Conservation (phyloP, 164 flowering plant genomes). For the Magnolia changhungtana region DNA sequence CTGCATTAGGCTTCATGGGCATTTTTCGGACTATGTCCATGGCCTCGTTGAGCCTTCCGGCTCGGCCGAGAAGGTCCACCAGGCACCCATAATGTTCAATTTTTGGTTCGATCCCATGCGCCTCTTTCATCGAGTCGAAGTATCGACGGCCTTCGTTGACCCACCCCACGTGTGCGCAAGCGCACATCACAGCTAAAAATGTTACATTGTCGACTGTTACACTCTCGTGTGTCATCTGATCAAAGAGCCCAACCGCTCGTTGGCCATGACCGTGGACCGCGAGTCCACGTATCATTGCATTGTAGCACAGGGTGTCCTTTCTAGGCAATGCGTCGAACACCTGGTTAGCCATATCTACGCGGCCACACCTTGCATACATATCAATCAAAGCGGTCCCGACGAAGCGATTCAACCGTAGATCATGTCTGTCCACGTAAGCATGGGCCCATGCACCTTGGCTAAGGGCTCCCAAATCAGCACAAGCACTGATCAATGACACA, state of each 20-base stretch:
- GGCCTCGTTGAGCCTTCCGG: slow-evolving; percentile 50
- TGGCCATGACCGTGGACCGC: slow-evolving; percentile 50
- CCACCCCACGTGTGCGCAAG: slow-evolving; percentile 58
- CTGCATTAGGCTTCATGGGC: slow-evolving; percentile 65
- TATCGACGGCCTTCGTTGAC: slow-evolving; percentile 41
- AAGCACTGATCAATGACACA: slow-evolving; percentile 53
- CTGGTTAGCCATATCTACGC: slow-evolving; percentile 32
- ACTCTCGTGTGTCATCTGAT: slow-evolving; percentile 37
- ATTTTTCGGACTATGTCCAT: slow-evolving; percentile 29
- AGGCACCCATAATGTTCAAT: slow-evolving; percentile 63
- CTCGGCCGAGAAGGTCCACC: slow-evolving; percentile 63
- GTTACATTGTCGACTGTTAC: slow-evolving; percentile 51
- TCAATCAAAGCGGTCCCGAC: slow-evolving; percentile 48
- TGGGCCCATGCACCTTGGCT: slow-evolving; percentile 64
- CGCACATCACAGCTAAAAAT: slow-evolving; percentile 41
- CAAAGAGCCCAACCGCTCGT: slow-evolving; percentile 40
- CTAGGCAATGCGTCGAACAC: slow-evolving; percentile 45
- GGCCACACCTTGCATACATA: slow-evolving; percentile 55
- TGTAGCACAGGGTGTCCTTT: slow-evolving; percentile 50
- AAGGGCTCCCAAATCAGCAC: slow-evolving; percentile 54
- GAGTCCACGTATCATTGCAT: slow-evolving; percentile 60
- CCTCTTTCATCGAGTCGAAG: slow-evolving; percentile 42
- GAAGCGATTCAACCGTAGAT: slow-evolving; percentile 37
- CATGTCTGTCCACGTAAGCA: slow-evolving; percentile 35
- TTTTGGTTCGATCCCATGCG: slow-evolving; percentile 44